Conservation (phyloP, 202 grass and related monocot genomes). For the Sporobolus alterniflorus region DNA sequence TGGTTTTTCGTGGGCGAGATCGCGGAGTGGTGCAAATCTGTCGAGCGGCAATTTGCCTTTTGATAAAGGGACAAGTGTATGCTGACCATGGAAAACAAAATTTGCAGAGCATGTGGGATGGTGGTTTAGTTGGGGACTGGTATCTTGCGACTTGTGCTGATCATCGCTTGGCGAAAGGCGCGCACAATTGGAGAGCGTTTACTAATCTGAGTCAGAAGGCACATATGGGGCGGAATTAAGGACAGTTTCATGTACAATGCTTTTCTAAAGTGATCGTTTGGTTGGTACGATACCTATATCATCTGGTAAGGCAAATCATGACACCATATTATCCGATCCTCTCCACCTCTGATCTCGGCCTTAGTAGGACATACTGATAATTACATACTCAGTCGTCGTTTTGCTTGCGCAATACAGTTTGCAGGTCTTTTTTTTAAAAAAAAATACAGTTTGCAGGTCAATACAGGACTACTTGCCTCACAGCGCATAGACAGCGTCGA, state of each 20-base stretch:
- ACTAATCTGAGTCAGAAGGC: not conserved
- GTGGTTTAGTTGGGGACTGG: constrained; percentile 26
- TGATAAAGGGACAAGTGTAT: constrained; percentile 6
- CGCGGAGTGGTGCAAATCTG: constrained; percentile 18
- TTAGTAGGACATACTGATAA: not conserved
- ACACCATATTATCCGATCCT: not conserved
- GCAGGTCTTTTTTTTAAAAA: too few relatives aligned
- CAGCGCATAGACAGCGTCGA: too few relatives aligned
- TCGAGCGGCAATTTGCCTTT: not conserved
- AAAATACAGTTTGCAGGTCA: too few relatives aligned
- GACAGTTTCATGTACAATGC: not conserved
- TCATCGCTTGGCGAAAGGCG: not conserved
- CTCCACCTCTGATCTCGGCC: not conserved
- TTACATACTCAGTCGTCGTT: too few relatives aligned
- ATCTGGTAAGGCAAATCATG: not conserved
- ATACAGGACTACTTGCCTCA: too few relatives aligned
- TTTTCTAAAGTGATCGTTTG: constrained; percentile 18
- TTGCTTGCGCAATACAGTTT: too few relatives aligned
- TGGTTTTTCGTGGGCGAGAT: not conserved
- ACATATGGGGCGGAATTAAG: not conserved
- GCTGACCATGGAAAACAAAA: constrained; percentile 42
- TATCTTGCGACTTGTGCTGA: not conserved
- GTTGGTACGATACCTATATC: constrained; percentile 8
- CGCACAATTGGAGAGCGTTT: not conserved
- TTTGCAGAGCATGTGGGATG: constrained; percentile 28